A percentile compares a stretch with the other conserved stretches of the same genome.
These are phyloP conservation scores for Russula vinacea DNA, from an alignment of 768 basidiomycete genomes.

Conservation along the genomic window DNA sequence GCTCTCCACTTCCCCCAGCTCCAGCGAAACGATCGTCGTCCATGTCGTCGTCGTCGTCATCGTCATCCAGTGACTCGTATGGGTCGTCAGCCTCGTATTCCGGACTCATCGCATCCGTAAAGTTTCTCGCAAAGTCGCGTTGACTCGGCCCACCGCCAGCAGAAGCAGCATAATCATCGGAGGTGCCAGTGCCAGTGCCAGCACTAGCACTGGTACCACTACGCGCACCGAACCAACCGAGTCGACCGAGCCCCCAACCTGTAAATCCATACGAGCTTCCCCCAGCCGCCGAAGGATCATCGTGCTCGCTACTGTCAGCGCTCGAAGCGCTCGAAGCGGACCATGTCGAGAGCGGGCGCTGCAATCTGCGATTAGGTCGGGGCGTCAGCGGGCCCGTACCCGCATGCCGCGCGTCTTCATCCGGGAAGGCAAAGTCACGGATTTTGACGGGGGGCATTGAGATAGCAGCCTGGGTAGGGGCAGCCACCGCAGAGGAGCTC, in stretches of 20 bases:
- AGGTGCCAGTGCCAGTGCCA: conserved; percentile 8
- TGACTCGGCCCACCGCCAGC: conserved; percentile 37
- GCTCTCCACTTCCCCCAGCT: conserved; percentile 33
- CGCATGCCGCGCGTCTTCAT: conserved; percentile 44
- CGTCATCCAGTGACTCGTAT: conserved; percentile 31
- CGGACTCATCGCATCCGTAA: conserved; percentile 36
- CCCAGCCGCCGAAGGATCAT: conserved; percentile 32
- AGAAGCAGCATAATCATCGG: not conserved
- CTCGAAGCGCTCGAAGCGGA: conserved; percentile 34
- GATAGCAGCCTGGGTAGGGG: conserved; percentile 5
- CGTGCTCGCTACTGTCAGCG: conserved; percentile 28
- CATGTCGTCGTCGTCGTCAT: conserved; percentile 31
- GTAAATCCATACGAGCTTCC: conserved; percentile 36
- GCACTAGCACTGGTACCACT: conserved; percentile 18
- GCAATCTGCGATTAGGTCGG: conserved; percentile 38
- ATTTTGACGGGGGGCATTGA: conserved; percentile 40
- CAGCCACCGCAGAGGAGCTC: conserved; percentile 7
- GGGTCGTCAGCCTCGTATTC: conserved; percentile 34
- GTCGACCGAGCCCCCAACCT: conserved; percentile 45
- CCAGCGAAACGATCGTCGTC: conserved; percentile 31
- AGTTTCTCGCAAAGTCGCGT: conserved; percentile 50
- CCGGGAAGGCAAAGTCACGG: conserved; percentile 49
- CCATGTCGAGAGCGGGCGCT: conserved; percentile 33
- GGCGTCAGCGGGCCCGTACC: conserved; percentile 45
- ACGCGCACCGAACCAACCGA: conserved; percentile 41